Conservation (phyloP, 179 eudicot species). For the Silene vulgaris region DNA sequence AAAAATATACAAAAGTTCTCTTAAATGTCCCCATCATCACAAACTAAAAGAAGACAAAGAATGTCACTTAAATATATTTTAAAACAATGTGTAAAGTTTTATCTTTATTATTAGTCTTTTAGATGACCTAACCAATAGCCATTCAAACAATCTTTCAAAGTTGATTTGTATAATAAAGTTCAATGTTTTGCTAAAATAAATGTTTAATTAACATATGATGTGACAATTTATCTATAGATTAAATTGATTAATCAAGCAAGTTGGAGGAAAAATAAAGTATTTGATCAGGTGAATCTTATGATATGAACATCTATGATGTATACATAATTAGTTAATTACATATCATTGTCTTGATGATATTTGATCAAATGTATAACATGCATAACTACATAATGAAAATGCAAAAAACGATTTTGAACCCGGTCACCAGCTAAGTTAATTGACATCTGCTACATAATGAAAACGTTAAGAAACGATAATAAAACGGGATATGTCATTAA, state of each 20-base stretch:
- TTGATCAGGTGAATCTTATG: slow-evolving; percentile 12
- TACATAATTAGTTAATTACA: not conserved
- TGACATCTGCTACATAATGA: not conserved
- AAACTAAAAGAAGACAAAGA: slow-evolving; percentile 24
- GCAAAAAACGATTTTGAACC: not conserved
- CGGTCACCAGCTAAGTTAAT: no score
- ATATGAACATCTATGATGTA: not conserved
- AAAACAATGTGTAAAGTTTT: not conserved
- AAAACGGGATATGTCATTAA: not conserved
- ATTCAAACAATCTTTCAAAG: slow-evolving; percentile 14
- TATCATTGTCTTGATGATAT: slow-evolving; percentile 5
- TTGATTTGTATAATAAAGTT: not conserved
- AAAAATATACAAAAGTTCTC: slow-evolving; percentile 18
- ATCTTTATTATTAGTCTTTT: slow-evolving; percentile 17
- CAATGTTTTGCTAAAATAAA: not conserved
- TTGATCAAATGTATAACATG: not conserved
- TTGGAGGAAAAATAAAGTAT: not conserved
- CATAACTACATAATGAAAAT: not conserved
- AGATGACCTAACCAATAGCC: slow-evolving; percentile 28
- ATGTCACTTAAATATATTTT: not conserved
- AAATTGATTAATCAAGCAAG: slow-evolving; percentile 2
- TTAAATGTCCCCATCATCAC: slow-evolving; percentile 26
- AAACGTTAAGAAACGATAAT: not conserved
- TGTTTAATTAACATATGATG: not conserved
- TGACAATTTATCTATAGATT: slow-evolving; percentile 4